Base-by-base conservation (phyloP, 2,329 filamentous ascomycete species). In the Microcyclospora pomicola region DNA sequence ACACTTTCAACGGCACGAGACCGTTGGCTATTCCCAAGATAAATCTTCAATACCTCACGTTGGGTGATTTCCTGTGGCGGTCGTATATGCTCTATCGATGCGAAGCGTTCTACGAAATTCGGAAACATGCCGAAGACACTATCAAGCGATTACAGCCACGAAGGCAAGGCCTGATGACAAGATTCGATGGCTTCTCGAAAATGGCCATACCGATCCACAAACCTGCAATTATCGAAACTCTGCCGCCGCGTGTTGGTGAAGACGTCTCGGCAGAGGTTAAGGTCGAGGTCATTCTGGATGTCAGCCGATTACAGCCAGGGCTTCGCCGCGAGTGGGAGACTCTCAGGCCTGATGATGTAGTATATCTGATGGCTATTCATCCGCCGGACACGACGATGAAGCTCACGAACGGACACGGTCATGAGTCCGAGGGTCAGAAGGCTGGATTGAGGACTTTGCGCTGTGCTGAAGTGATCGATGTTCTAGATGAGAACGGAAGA, bases 11-110 rank as follows among this genome's bases (percentile, higher is more conserved):
- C 57, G 87, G 87, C 16, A 86, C 84, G 15, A 75, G 75, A 34
- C 87, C 91, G 5, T 68, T 98, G 41, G 84, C 91, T 2, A 76
- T 98, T 32, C 91, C 91, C 2, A 98, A 98, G 58, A 64, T 96
- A 33, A 98, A 95, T 50, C 66, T 98, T 19, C 91, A 98, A 55
- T 98, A 98, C 59, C 69, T 98, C 11, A 93, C 87, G 2, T 76
- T 94, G 36, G 86, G 86, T 2, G 91, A 98, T 59, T 98, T 98
- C 51, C 64, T 98, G n/a, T 98, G 87, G 86, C 75, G 92, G 44
- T 86, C 88, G 0, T 80, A 96, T 52, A 71, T 92, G 11, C 67
- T 98, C 7, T 91, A 94, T 56, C 77, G 88, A 31, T 82, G 80
- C 41, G 91, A 98, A 59, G 75, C 88, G 0, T 95, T 96, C 57